Evolutionary conservation across 2,329 filamentous ascomycete genomes (phyloP).

Genomic region (Cercospora zeina): DNA sequence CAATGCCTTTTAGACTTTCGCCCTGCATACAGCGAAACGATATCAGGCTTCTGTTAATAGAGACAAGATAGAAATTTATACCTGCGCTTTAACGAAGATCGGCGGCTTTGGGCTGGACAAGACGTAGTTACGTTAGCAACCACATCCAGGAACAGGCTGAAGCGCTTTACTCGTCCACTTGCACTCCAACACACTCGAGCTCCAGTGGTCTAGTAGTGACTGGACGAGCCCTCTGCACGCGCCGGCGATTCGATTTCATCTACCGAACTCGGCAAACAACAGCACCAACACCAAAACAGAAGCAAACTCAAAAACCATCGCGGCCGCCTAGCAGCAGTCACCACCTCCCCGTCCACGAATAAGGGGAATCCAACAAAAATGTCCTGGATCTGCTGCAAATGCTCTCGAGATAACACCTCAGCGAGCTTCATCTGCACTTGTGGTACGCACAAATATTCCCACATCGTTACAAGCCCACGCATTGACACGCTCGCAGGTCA

Average conservation of each 20-base stretch:
- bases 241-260: background rate
- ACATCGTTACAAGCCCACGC: background rate
- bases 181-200: background rate
- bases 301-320: background rate
- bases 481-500: constrained; percentile 6
- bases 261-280: background rate
- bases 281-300: background rate
- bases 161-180: background rate
- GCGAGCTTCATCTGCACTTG: constrained; percentile 19
- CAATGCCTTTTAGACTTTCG: constrained; percentile 17
- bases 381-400: constrained; percentile 24
- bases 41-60: constrained; percentile 16
- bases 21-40: constrained; percentile 20
- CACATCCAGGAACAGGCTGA: background rate
- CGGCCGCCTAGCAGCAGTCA: constrained; percentile 12
- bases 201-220: background rate
- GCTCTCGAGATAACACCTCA: constrained; percentile 20
- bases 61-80: constrained; percentile 10
- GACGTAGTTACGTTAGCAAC: background rate
- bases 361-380: constrained; percentile 1
- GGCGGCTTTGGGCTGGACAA: constrained; percentile 4
- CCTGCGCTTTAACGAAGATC: constrained; percentile 5
- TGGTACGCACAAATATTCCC: background rate
- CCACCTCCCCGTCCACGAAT: background rate
- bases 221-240: background rate